Percentiles rank a stretch among this genome's conserved stretches.
Conservation (phyloP, 768 basidiomycete species). For the Agaricus bisporus region DNA sequence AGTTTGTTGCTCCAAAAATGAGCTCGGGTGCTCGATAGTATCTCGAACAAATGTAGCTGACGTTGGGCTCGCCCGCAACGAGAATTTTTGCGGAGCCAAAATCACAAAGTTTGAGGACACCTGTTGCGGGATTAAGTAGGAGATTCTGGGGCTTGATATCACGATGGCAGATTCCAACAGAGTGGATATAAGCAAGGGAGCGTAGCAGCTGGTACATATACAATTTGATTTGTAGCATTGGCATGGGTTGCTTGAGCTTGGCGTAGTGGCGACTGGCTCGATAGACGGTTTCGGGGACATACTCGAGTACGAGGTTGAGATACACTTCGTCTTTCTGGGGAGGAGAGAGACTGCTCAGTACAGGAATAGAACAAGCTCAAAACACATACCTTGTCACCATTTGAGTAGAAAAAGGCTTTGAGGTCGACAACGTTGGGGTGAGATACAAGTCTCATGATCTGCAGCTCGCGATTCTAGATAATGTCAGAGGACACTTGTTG, state of each 20-base stretch:
- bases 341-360: not conserved
- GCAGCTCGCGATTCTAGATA: conserved; percentile 91
- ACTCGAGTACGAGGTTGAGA: conserved; percentile 98
- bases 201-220: conserved; percentile 99
- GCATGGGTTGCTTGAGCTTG: conserved; percentile 99
- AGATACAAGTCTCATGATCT: conserved; percentile 95
- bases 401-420: conserved; percentile 97
- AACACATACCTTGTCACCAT: conserved; percentile 88
- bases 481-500: conserved; percentile 4
- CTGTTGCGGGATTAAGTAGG: conserved; percentile 93
- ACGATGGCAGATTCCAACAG: conserved; percentile 98
- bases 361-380: conserved; percentile 5
- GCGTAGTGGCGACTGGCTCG: conserved; percentile 98
- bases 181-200: conserved; percentile 98
- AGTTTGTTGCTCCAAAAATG: conserved; percentile 99
- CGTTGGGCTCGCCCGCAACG: conserved; percentile 96
- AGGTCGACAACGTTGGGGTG: conserved; percentile 99
- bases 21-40: conserved; percentile 99
- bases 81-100: conserved; percentile 99
- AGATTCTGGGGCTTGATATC: conserved; percentile 99
- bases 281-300: conserved; percentile 98
- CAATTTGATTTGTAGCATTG: conserved; percentile 98
- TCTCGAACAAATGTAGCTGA: conserved; percentile 98
- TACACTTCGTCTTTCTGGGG: conserved; percentile 97
- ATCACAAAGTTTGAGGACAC: conserved; percentile 96